These are phyloP conservation scores for Penicillium maclennaniae DNA, from an alignment of 495 filamentous ascomycete species.

Conservation along the genomic window DNA sequence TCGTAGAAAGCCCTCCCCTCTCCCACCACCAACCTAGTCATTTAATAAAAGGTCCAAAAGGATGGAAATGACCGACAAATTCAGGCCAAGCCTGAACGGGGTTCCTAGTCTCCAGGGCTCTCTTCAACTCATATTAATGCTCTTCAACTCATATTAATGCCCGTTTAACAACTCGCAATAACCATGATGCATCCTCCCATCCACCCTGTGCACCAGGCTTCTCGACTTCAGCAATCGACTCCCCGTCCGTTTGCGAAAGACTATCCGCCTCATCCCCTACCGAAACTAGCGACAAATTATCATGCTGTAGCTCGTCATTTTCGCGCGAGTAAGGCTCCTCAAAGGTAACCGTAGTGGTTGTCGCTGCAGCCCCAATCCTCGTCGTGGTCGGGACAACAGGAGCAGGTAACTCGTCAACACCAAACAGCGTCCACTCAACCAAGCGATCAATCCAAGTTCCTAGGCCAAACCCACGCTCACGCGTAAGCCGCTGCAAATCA, in stretches of 20 bases:
- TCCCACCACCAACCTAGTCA: not conserved
- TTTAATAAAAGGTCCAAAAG: not conserved
- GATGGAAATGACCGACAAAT: not conserved
- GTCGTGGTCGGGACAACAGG: conserved; percentile 4
- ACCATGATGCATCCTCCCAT: conserved; percentile 84
- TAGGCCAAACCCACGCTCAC: conserved; percentile 62
- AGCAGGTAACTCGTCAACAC: conserved; percentile 56
- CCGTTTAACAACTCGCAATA: conserved; percentile 71
- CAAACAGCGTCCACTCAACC: conserved; percentile 74
- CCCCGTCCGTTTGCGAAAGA: conserved; percentile 23
- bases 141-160: conserved; percentile 53
- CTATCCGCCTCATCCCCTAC: conserved; percentile 26
- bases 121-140: conserved; percentile 53
- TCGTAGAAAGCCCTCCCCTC: no score
- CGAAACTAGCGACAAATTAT: conserved; percentile 14
- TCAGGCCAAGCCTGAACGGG: not conserved
- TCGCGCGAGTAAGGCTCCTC: conserved; percentile 12
- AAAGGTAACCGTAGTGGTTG: conserved; percentile 38
- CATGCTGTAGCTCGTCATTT: conserved; percentile 1
- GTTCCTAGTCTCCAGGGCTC: no score
- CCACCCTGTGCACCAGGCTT: conserved; percentile 50
- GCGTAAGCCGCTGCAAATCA: conserved; percentile 42
- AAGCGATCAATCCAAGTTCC: conserved; percentile 71
- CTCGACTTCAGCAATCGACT: conserved; percentile 28
- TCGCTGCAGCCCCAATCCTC: conserved; percentile 49